Base-by-base conservation (phyloP, 192 early-diverging fungal species). In the Chytriomyces hyalinus region DNA sequence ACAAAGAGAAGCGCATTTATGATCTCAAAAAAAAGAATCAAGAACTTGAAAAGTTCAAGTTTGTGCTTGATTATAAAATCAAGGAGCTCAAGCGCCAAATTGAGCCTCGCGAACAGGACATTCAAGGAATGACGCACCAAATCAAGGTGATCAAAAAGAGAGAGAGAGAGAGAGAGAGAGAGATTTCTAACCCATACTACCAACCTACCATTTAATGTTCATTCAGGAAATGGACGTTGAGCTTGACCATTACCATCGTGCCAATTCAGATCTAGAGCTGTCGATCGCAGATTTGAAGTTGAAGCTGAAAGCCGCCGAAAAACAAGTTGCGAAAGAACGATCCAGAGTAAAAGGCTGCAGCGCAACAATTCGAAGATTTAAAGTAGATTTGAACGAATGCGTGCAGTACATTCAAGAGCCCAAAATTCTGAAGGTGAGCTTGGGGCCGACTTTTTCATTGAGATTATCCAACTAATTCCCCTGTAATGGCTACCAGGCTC, bases 31-130 rank as follows among this genome's bases (percentile, higher is more conserved):
- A 91, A 65, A 91, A 91, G 80, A 91, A 91, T 67, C 88, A 90
- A 62, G 90, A 91, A 82, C 83, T 91, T 15, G 90, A 91, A 75
- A 91, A 91, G 75, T 91, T 91, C 80, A 91, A 91, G 73, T 91
- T 91, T 65, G 90, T 91, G 9, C 78, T 91, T 7, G 90, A 91
- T 80, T 91, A 89, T 81, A 87, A 87, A 70, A 91, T 91, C 80
- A 87, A 89, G 62, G 90, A 91, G 78, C 84, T 91, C 47, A 90
- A 90, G 74, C 76, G 80, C 28, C 90, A 91, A 69, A 87, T 91
- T 63, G 90, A 91, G 78, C 90, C 90, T 5, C 57, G 88, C 5
- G 90, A 91, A 72, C 70, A 83, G 22, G 85, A 90, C 61, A 90
- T 91, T 67, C 65, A 85, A 57, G 86, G 80, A 46, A 91, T 90